These are phyloP conservation scores for Mollisia scopiformis DNA, from an alignment of 2,329 filamentous ascomycete species.

Conservation along the genomic window DNA sequence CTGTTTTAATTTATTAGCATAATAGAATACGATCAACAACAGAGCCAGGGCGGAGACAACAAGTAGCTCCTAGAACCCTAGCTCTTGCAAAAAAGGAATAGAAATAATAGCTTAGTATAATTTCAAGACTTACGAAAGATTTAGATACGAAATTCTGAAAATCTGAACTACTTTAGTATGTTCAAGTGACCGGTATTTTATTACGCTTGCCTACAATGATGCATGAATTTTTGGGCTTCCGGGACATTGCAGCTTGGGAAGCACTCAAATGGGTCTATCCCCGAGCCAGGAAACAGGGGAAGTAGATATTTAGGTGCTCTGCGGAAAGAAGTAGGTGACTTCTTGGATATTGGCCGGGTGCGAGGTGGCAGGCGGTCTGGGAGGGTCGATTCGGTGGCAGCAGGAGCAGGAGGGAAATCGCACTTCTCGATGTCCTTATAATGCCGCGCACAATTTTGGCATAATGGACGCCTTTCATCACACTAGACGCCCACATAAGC, in stretches of 20 bases:
- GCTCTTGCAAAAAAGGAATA: no score
- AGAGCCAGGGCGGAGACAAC: no score
- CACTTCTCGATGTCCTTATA: slow-evolving; percentile 8
- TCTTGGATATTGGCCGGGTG: not conserved
- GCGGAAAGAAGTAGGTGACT: not conserved
- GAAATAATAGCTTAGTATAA: no score
- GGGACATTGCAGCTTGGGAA: slow-evolving; percentile 6
- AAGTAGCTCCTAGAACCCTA: no score
- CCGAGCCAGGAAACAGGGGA: not conserved
- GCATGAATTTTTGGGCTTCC: slow-evolving; percentile 6
- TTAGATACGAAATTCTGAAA: slow-evolving; percentile 7
- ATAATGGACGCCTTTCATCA: slow-evolving; percentile 8
- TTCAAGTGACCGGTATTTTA: not conserved
- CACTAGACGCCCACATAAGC: not conserved
- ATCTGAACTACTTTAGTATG: not conserved
- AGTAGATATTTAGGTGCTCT: not conserved
- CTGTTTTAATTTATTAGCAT: not conserved
- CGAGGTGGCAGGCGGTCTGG: not conserved
- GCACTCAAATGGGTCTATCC: slow-evolving; percentile 9
- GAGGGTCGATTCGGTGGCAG: not conserved
- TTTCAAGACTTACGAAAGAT: not conserved
- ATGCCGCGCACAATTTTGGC: slow-evolving; percentile 5
- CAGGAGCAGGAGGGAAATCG: slow-evolving; percentile 1
- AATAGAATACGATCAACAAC: no score
- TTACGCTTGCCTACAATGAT: slow-evolving; percentile 9